phyloP scores from a whole-genome alignment of 345 rosid genomes.

The Eucalyptus camaldulensis region DNA sequence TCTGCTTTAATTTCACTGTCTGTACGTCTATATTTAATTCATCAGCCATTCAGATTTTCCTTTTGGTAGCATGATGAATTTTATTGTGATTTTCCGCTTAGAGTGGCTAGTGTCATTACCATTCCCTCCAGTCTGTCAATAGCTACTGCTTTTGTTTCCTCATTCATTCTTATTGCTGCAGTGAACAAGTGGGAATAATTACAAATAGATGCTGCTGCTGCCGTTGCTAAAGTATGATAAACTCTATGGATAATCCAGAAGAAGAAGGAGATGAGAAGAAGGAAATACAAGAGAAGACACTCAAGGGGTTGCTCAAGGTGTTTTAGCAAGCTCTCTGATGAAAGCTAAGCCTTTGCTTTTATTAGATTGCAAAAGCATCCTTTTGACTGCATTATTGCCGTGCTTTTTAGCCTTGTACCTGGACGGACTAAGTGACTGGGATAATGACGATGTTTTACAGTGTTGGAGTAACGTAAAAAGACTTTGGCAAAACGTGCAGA shows the following conservation, averaged over 20 bases:
- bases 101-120: neutral
- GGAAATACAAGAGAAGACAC: neutral
- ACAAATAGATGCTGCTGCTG: neutral
- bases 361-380: neutral
- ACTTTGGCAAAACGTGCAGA: neutral
- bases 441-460: neutral
- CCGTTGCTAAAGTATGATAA: neutral
- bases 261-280: neutral
- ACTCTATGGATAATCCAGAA: neutral
- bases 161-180: neutral
- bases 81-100: neutral
- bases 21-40: neutral
- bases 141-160: neutral
- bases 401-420: neutral
- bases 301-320: neutral
- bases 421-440: neutral
- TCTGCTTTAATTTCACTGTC: neutral
- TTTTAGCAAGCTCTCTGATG: neutral
- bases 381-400: neutral
- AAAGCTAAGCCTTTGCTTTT: neutral
- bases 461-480: neutral
- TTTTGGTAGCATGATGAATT: neutral
- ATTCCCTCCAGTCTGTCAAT: neutral
- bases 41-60: neutral
- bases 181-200: neutral